Evolutionary conservation across 108 stramenopile genomes (phyloP).

Genomic region (Pseudonitzschia delicatissima): DNA sequence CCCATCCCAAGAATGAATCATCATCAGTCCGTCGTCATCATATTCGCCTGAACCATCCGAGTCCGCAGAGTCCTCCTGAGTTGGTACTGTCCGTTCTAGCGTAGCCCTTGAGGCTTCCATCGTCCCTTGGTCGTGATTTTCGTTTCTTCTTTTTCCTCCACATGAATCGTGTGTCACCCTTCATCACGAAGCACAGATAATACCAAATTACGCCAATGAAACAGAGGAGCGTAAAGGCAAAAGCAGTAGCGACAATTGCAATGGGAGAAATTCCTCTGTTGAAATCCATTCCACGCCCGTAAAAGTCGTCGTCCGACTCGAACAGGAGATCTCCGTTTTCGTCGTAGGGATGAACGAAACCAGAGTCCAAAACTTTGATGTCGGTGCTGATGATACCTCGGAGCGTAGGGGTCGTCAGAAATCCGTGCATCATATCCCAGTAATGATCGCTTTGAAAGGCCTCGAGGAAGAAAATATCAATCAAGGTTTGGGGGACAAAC

Average conservation of each 20-base stretch:
- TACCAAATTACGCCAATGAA: conserved; percentile 12
- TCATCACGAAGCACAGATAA: conserved; percentile 11
- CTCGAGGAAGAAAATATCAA: conserved; percentile 32
- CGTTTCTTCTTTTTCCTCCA: background rate
- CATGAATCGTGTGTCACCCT: too few relatives aligned
- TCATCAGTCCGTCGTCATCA: background rate
- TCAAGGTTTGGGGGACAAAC: conserved; percentile 14
- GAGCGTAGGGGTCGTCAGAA: conserved; percentile 9
- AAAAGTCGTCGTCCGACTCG: background rate
- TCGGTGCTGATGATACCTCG: conserved; percentile 13
- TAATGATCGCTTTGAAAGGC: conserved; percentile 30
- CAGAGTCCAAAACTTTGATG: conserved; percentile 18
- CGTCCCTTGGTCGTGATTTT: background rate
- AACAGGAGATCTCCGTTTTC: background rate
- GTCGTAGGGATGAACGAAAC: conserved; percentile 12
- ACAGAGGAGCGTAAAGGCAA: background rate
- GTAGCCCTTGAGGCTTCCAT: background rate
- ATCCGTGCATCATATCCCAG: conserved; percentile 16
- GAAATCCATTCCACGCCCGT: background rate
- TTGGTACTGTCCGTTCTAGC: background rate
- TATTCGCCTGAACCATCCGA: too few relatives aligned
- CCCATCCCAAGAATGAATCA: background rate
- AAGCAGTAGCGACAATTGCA: conserved; percentile 3
- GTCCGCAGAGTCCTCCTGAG: too few relatives aligned
- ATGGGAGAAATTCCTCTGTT: background rate